phyloP scores from a whole-genome alignment of 192 early-diverging fungal species.

The Phlyctochytrium bullatum region DNA sequence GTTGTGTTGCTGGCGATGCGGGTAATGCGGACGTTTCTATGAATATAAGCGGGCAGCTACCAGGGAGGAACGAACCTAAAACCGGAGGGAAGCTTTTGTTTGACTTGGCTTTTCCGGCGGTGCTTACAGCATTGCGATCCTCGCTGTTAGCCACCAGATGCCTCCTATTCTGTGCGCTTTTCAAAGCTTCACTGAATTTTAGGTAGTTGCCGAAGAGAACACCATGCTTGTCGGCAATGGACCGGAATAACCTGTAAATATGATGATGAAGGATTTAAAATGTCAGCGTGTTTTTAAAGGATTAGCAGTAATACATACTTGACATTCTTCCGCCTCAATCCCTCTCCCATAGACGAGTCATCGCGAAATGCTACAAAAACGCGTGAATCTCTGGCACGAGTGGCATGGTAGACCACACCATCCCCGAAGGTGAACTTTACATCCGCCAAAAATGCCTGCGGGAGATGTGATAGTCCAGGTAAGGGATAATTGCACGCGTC shows the following conservation, averaged over 20 bases:
- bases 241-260: background rate
- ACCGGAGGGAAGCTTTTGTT: too few species aligned
- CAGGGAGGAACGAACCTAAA: too few species aligned
- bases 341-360: background rate
- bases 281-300: too few species aligned
- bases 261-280: too few species aligned
- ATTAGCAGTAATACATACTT: background rate
- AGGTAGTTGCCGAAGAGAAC: background rate
- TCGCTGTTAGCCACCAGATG: too few species aligned
- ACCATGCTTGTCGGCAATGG: background rate
- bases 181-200: background rate
- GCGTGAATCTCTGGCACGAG: background rate
- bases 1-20: too few species aligned
- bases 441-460: constrained; percentile 16
- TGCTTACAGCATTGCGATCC: too few species aligned
- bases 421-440: constrained; percentile 10
- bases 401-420: constrained; percentile 16
- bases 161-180: background rate
- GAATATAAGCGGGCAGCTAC: too few species aligned
- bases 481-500: constrained; percentile 16
- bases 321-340: background rate
- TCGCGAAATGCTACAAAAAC: constrained; percentile 16
- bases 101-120: too few species aligned
- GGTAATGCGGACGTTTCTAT: too few species aligned
- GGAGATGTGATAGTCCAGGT: constrained; percentile 7